phyloP scores from a whole-genome alignment of 139 green algal species.

The Auxenochlorella pyrenoidosa region DNA sequence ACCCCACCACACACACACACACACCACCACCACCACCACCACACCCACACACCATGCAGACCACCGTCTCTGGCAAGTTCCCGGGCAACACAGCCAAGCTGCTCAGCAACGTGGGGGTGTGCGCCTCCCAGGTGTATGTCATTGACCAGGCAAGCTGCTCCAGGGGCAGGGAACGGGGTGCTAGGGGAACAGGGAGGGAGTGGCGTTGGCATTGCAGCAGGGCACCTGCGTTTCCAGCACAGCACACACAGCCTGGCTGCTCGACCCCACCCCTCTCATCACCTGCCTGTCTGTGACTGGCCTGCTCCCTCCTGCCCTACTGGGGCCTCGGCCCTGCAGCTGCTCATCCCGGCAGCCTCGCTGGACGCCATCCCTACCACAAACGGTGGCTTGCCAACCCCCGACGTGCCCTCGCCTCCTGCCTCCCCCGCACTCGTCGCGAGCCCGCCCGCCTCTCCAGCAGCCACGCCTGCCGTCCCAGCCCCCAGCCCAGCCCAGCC shows the following conservation, averaged over 20 bases:
- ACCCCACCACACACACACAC: too few relatives aligned
- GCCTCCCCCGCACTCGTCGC: not conserved
- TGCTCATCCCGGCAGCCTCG: slow-evolving; percentile 31
- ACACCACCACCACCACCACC: too few relatives aligned
- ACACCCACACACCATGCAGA: too few relatives aligned
- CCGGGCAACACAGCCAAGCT: slow-evolving; percentile 20
- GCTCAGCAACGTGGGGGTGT: slow-evolving; percentile 2
- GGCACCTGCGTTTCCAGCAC: not conserved
- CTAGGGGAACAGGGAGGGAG: too few relatives aligned
- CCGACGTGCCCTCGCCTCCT: not conserved
- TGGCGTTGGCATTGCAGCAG: too few relatives aligned
- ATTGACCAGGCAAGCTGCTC: not conserved
- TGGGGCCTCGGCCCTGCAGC: slow-evolving; percentile 10
- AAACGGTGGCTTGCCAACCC: not conserved
- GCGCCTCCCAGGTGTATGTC: slow-evolving; percentile 22
- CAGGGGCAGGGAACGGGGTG: too few relatives aligned
- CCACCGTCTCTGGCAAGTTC: slow-evolving; percentile 15
- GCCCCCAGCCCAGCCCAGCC: not conserved
- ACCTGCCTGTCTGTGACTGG: not conserved
- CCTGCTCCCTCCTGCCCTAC: too few relatives aligned
- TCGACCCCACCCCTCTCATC: too few relatives aligned
- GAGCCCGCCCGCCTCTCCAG: not conserved
- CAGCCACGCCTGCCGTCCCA: not conserved
- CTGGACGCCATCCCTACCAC: slow-evolving; percentile 31
- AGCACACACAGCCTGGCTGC: not conserved